Evolutionary conservation across 2,329 filamentous ascomycete genomes (phyloP).

Genomic region (Colletotrichum lentis): DNA sequence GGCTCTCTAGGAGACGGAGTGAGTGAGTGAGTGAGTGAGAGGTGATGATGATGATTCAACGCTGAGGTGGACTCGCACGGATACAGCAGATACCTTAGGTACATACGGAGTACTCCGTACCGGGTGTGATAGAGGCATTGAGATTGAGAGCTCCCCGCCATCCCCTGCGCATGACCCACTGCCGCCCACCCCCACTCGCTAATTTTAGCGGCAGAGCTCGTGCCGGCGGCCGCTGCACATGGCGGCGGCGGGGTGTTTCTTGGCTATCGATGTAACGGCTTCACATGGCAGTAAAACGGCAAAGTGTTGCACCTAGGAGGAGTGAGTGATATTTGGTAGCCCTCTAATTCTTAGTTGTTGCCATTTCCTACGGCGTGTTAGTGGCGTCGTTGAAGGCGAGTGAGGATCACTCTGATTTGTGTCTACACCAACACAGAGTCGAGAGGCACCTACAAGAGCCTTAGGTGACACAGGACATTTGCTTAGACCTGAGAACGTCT

Average conservation of each 20-base stretch:
- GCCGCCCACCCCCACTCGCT: slow-evolving; percentile 5
- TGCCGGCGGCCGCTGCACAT: not conserved
- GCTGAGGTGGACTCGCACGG: slow-evolving; percentile 14
- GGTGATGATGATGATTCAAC: slow-evolving; percentile 1
- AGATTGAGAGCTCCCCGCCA: not conserved
- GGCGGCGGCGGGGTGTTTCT: not conserved
- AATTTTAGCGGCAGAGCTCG: slow-evolving; percentile 11
- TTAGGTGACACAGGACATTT: not conserved
- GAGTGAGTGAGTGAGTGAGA: not conserved
- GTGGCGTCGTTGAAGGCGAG: not conserved
- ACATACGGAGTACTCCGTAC: too few relatives aligned
- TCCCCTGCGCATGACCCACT: slow-evolving; percentile 1
- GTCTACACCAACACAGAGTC: not conserved
- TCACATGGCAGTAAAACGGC: too few relatives aligned
- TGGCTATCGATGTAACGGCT: not conserved
- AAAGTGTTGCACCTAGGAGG: too few relatives aligned
- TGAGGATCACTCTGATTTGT: not conserved
- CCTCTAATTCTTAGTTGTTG: not conserved
- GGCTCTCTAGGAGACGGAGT: not conserved
- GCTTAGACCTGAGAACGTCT: not conserved
- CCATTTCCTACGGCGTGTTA: too few relatives aligned
- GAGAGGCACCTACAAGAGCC: not conserved
- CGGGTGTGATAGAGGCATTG: not conserved
- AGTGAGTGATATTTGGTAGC: not conserved
- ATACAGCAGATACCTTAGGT: not conserved